A percentile compares a stretch with the other conserved stretches of the same genome.
phyloP scores from a whole-genome alignment of 768 basidiomycete species.

The Lactifluus subvellereus region DNA sequence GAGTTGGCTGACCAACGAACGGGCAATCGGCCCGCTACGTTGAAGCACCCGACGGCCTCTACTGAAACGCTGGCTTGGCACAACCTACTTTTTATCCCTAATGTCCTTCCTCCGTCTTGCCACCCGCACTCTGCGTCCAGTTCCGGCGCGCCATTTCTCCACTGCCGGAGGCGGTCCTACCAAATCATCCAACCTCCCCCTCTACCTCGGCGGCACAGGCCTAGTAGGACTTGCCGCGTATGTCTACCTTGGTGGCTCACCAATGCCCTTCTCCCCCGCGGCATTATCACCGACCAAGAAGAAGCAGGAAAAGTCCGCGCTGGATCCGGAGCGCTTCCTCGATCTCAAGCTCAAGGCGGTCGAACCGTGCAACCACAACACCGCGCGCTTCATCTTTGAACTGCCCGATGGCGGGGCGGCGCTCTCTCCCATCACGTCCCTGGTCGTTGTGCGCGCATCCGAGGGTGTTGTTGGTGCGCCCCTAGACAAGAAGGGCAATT shows the following conservation, averaged over 20 bases:
- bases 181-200: conserved; percentile 30
- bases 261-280: conserved; percentile 16
- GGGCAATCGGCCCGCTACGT: too few relatives aligned
- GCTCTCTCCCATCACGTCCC: conserved; percentile 72
- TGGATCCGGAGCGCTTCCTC: conserved; percentile 48
- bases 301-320: conserved; percentile 57
- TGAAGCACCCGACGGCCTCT: too few relatives aligned
- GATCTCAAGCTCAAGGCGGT: conserved; percentile 53
- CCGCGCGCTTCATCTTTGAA: conserved; percentile 75
- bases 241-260: conserved; percentile 42
- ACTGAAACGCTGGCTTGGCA: too few relatives aligned
- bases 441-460: conserved; percentile 71
- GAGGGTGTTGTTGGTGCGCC: conserved; percentile 41
- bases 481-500: conserved; percentile 76
- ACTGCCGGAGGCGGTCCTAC: conserved; percentile 36
- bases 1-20: too few relatives aligned
- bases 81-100: too few relatives aligned
- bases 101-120: too few relatives aligned
- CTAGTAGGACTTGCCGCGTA: conserved; percentile 37
- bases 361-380: conserved; percentile 92
- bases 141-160: conserved; percentile 41
- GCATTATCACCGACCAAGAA: conserved; percentile 20
- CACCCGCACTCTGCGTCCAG: neutral
- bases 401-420: conserved; percentile 75
- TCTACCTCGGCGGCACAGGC: conserved; percentile 38